A percentile compares a stretch with the other conserved stretches of the same genome.
These are phyloP conservation scores for Pontederia paniculata DNA, from an alignment of 176 grass and related monocot genomes.

Conservation along the genomic window DNA sequence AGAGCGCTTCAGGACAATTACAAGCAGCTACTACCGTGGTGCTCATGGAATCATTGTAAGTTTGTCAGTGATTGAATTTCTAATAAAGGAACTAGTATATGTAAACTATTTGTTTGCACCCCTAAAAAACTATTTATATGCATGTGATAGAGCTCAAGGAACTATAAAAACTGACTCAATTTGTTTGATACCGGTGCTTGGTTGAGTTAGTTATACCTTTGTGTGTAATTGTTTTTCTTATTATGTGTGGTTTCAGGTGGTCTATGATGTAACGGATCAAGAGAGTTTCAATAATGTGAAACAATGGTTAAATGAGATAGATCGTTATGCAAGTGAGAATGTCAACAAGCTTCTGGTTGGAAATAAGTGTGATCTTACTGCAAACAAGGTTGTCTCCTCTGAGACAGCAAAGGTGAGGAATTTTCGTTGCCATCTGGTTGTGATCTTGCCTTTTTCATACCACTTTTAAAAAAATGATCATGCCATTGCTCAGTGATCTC, in stretches of 20 bases:
- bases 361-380: slow-evolving; percentile 21
- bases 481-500: too few relatives aligned
- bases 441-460: too few relatives aligned
- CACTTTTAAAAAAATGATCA: too few relatives aligned
- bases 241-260: slow-evolving; percentile 2
- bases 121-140: too few relatives aligned
- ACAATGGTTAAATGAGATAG: slow-evolving; percentile 21
- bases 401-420: slow-evolving; percentile 17
- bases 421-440: background rate
- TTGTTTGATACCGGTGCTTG: too few relatives aligned
- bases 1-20: slow-evolving; percentile 15
- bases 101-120: too few relatives aligned
- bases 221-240: background rate
- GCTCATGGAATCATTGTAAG: slow-evolving; percentile 18
- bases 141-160: too few relatives aligned
- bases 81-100: too few relatives aligned
- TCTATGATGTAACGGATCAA: slow-evolving; percentile 20
- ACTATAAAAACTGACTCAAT: too few relatives aligned
- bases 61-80: background rate
- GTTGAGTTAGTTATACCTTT: background rate
- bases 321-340: slow-evolving; percentile 20
- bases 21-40: slow-evolving; percentile 14
- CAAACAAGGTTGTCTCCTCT: slow-evolving; percentile 16
- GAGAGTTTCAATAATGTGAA: slow-evolving; percentile 20
- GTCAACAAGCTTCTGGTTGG: slow-evolving; percentile 25